Conservation (phyloP, 257 asterid species). For the Haberlea rhodopensis region DNA sequence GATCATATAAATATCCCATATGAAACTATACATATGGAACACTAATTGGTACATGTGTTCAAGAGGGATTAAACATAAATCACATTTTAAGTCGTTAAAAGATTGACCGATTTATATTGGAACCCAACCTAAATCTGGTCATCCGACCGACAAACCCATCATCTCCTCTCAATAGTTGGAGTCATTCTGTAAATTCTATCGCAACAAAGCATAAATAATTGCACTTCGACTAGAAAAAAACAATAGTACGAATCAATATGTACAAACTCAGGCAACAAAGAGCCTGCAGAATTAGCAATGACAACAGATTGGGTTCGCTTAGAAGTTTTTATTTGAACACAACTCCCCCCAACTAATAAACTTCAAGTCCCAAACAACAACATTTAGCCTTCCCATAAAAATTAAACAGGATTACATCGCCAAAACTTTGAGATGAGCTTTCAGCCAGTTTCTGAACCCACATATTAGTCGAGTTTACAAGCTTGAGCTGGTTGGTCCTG, state of each 20-base stretch:
- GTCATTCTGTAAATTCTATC: too few species aligned
- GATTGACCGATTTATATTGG: too few species aligned
- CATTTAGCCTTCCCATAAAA: constrained; percentile 20
- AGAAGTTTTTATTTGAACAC: not conserved
- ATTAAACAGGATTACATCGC: constrained; percentile 30
- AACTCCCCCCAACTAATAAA: not conserved
- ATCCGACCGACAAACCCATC: too few species aligned
- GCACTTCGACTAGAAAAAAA: not conserved
- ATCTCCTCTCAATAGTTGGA: too few species aligned
- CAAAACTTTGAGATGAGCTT: constrained; percentile 15
- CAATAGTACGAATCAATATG: too few species aligned
- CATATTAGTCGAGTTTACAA: constrained; percentile 46
- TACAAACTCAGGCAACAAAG: constrained; percentile 12
- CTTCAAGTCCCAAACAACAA: constrained; percentile 26
- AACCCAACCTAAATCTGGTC: too few species aligned
- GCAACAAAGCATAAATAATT: not conserved
- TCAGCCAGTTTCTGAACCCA: constrained; percentile 21
- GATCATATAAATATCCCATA: too few species aligned
- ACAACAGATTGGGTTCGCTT: constrained; percentile 25
- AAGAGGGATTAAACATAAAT: too few species aligned
- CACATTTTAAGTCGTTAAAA: too few species aligned
- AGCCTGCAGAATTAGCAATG: constrained; percentile 21
- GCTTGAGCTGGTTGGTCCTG: constrained; percentile 29
- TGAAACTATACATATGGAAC: too few species aligned
- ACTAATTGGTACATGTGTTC: too few species aligned